Percentiles rank a stretch among this genome's conserved stretches.
phyloP scores from a whole-genome alignment of 108 stramenopile genomes.

The Skeletonema grethae region DNA sequence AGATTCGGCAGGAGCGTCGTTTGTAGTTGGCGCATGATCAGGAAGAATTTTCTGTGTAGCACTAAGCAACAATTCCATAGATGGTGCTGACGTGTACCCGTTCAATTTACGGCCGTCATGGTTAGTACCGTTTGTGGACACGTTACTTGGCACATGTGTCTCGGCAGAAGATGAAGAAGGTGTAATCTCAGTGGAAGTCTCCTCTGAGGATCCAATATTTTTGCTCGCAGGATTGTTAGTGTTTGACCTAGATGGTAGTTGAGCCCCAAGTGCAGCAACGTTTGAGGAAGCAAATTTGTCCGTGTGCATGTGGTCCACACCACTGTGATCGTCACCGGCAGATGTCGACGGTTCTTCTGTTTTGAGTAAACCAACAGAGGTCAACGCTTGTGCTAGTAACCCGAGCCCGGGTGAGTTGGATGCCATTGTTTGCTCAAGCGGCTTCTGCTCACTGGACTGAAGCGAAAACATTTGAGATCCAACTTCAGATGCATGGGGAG shows the following conservation, averaged over 20 bases:
- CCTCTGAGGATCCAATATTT: not conserved
- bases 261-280: not conserved
- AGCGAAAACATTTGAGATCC: not conserved
- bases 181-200: not conserved
- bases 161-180: conserved; percentile 7
- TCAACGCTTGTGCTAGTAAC: not conserved
- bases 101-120: not conserved
- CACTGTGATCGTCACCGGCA: not conserved
- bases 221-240: not conserved
- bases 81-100: not conserved
- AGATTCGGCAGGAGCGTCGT: conserved; percentile 5
- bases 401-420: not conserved
- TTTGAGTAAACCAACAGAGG: not conserved
- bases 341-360: no score
- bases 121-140: not conserved
- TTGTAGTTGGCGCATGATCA: not conserved
- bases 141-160: not conserved
- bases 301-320: not conserved
- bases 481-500: not conserved
- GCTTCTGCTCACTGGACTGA: not conserved
- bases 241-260: not conserved
- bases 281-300: not conserved
- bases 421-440: not conserved
- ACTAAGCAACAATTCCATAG: not conserved
- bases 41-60: not conserved